Conservation (phyloP, 306 rosid species). For the Fragaria vesca region DNA sequence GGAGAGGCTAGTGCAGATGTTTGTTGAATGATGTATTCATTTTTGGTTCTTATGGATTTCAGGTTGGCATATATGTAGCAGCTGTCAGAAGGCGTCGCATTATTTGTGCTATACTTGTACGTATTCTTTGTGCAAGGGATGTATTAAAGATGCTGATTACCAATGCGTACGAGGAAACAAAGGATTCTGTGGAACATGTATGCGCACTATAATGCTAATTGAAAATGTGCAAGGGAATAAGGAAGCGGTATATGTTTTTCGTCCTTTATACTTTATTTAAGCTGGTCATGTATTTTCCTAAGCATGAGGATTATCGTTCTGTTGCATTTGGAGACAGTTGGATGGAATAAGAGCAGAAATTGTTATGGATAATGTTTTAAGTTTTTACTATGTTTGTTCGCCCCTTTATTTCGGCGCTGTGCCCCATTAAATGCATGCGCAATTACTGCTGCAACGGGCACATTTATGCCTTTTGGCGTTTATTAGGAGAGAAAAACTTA, state of each 20-base stretch:
- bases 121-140: conserved; percentile 84
- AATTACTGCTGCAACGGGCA: conserved; percentile 19
- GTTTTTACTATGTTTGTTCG: not conserved
- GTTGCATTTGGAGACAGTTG: conserved; percentile 6
- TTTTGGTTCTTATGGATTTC: conserved; percentile 29
- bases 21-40: conserved; percentile 4
- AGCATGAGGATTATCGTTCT: not conserved
- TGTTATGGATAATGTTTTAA: not conserved
- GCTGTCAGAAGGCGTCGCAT: conserved; percentile 76
- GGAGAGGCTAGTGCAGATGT: not conserved
- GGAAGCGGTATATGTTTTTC: conserved; percentile 58
- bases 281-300: not conserved
- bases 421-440: conserved; percentile 10
- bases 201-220: conserved; percentile 83
- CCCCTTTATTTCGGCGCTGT: not conserved
- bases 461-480: conserved; percentile 1
- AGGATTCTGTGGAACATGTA: conserved; percentile 88
- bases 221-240: conserved; percentile 64
- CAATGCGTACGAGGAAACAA: conserved; percentile 74
- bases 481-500: conserved; percentile 3
- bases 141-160: conserved; percentile 78
- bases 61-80: conserved; percentile 99
- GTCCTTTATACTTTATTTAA: conserved; percentile 8
- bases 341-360: not conserved
- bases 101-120: conserved; percentile 96